Evolutionary conservation across 225 moss, liverwort and hornwort genomes (phyloP), one percentile per base, ranked within the genome.

Genomic region (Straminergon stramineum): DNA sequence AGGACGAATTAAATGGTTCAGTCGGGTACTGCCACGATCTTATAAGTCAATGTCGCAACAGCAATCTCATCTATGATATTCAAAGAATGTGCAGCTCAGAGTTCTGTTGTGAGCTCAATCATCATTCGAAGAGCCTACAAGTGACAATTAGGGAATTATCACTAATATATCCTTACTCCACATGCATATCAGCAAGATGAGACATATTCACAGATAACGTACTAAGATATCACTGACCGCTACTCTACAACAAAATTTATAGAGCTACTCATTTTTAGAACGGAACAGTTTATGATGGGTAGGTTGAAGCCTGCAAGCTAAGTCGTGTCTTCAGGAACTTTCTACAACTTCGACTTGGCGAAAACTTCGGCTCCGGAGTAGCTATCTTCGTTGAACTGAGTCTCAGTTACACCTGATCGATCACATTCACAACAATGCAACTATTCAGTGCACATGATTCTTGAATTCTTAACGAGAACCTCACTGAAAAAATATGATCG

Each of bases 311-410:
- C 30, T 77, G 43, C 89, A 83, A 83, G 81, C 81, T 43, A 39
- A 88, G 85, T 85, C 89, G 89, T 84, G 77, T 88, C 55, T 89
- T 84, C 23, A 37, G 58, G 30, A 45, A 12, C 77, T 77, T 34
- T 84, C 30, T 84, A 84, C 90, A 93, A 87, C n/a, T 90, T 93
- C 67, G 93, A 84, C 75, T 91, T 91, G n/a, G 91, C 91, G 57
- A 84, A 90, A 22, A 81, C 86, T 19, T 91, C 68, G 20, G 41
- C 75, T 13, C 79, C 77, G 5, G 73, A 57, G 30, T 79, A 65
- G 10, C 43, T 74, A 7, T 86, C 86, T 78, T 87, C 92, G 22
- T 79, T 87, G 67, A 92, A 91, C 39, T 92, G 92, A 19, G 83
- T 71, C 75, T 90, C 90, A 7, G 92, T 92, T 8, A 90, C 90